These are phyloP conservation scores for Tothia fuscella DNA, from an alignment of 2,329 filamentous ascomycete species.

Conservation along the genomic window DNA sequence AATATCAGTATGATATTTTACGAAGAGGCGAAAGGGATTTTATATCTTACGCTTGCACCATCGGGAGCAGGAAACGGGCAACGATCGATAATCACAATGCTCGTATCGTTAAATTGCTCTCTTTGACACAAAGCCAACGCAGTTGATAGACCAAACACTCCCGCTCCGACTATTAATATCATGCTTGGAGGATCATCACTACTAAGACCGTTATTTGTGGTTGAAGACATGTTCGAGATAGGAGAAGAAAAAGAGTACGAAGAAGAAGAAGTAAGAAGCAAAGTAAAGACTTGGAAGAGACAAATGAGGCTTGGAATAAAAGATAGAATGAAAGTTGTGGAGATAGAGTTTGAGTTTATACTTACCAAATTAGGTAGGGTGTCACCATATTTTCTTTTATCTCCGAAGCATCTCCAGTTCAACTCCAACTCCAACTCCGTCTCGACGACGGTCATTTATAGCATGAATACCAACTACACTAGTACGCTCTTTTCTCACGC, in stretches of 20 bases:
- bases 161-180: slow-evolving; percentile 38
- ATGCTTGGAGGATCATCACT: too few relatives aligned
- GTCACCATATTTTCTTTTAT: too few relatives aligned
- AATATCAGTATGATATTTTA: background rate
- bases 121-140: slow-evolving; percentile 59
- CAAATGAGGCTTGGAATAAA: too few relatives aligned
- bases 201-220: too few relatives aligned
- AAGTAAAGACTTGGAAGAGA: background rate
- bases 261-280: background rate
- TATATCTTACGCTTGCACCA: slow-evolving; percentile 36
- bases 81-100: slow-evolving; percentile 47
- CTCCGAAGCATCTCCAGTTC: too few relatives aligned
- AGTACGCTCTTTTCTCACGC: too few relatives aligned
- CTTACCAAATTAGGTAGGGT: too few relatives aligned
- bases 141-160: slow-evolving; percentile 49
- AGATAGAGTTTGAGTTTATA: too few relatives aligned
- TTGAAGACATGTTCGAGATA: background rate
- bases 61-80: slow-evolving; percentile 46
- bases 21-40: slow-evolving; percentile 4
- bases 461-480: too few relatives aligned
- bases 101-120: slow-evolving; percentile 35
- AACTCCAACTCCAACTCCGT: too few relatives aligned
- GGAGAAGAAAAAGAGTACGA: background rate
- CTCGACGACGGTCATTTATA: too few relatives aligned
- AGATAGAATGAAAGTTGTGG: background rate